Evolutionary conservation across 2,329 filamentous ascomycete genomes (phyloP).

Genomic region (Hansfordia pulvinata): DNA sequence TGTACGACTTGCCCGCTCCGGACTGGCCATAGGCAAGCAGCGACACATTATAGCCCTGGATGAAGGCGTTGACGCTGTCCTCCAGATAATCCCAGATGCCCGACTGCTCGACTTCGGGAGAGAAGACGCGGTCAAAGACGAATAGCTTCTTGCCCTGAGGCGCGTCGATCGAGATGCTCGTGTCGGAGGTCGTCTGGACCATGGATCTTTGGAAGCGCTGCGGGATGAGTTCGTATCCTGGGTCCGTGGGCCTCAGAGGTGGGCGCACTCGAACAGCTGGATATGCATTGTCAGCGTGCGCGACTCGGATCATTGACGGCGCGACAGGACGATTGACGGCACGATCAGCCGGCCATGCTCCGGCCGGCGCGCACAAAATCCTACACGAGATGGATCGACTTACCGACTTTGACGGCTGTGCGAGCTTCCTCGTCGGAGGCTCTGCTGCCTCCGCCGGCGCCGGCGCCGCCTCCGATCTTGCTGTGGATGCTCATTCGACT

Average conservation of each 20-base stretch:
- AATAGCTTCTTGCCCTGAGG: constrained; percentile 90
- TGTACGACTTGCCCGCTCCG: constrained; percentile 94
- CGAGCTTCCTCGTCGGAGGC: constrained; percentile 82
- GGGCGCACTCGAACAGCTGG: constrained; percentile 86
- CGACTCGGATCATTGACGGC: too few species aligned
- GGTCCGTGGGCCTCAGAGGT: constrained; percentile 68
- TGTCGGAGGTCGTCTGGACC: constrained; percentile 78
- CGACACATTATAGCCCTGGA: constrained; percentile 97
- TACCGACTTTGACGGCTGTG: constrained; percentile 94
- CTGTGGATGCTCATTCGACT: constrained; percentile 79
- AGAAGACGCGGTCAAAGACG: constrained; percentile 91
- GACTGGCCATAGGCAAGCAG: constrained; percentile 95
- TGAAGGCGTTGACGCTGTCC: constrained; percentile 80
- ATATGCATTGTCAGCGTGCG: too few species aligned
- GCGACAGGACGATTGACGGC: too few species aligned
- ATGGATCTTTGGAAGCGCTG: constrained; percentile 89
- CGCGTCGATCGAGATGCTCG: constrained; percentile 77
- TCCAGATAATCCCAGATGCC: constrained; percentile 89
- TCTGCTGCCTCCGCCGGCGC: constrained; percentile 62
- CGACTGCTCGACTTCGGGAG: constrained; percentile 69
- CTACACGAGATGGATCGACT: constrained; percentile 24
- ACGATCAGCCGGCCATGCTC: too few species aligned
- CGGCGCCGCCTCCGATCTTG: constrained; percentile 61
- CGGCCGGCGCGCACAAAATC: constrained; percentile 1
- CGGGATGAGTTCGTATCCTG: constrained; percentile 87